A percentile compares a stretch with the other conserved stretches of the same genome.
Conservation (phyloP, 169 alveolate genomes). For the Cryptosporidium xiaoi region DNA sequence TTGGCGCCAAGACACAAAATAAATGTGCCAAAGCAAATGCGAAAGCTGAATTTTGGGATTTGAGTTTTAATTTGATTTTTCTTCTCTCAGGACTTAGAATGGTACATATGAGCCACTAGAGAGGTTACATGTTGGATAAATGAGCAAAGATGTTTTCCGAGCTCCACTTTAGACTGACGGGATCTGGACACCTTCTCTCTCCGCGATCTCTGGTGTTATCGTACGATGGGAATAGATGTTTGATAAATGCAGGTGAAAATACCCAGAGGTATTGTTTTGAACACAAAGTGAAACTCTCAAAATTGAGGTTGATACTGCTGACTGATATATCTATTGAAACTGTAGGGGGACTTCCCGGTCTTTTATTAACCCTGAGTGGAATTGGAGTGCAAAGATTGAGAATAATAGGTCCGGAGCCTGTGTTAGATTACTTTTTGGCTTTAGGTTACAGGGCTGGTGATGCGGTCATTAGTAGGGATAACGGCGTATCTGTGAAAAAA, state of each 20-base stretch:
- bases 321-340: conserved; percentile 81
- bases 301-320: conserved; percentile 78
- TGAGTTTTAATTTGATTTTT: background rate
- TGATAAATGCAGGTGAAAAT: conserved; percentile 87
- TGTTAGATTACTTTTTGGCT: conserved; percentile 25
- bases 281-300: conserved; percentile 82
- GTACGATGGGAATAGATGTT: conserved; percentile 79
- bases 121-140: too few species aligned
- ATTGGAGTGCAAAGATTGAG: conserved; percentile 77
- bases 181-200: conserved; percentile 83
- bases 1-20: too few species aligned
- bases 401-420: conserved; percentile 84
- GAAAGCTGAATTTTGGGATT: background rate
- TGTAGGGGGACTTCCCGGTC: conserved; percentile 85
- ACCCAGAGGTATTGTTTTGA: conserved; percentile 84
- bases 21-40: background rate
- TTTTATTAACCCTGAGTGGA: conserved; percentile 84
- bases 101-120: too few species aligned
- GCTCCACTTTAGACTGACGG: conserved; percentile 82
- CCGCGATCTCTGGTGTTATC: conserved; percentile 85
- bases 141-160: conserved; percentile 51
- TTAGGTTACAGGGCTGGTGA: conserved; percentile 20
- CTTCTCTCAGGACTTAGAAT: background rate
- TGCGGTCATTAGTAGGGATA: background rate
- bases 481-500: background rate